A percentile compares a stretch with the other conserved stretches of the same genome.
Evolutionary conservation across 164 flowering plant species (phyloP).

Genomic region (Piper betle): DNA sequence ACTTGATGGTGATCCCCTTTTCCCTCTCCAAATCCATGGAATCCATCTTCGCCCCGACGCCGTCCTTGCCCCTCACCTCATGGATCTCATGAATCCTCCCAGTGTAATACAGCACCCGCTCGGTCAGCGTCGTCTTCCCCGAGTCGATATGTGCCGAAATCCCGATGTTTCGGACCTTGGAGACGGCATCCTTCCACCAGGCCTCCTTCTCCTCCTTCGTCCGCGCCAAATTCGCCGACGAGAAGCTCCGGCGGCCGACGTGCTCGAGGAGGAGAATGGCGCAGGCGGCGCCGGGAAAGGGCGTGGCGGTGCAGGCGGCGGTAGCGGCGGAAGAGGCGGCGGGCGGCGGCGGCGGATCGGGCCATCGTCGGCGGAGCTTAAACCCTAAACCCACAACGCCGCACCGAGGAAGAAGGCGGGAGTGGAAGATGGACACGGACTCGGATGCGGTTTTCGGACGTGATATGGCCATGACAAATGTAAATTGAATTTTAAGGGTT

Average conservation of each 20-base stretch:
- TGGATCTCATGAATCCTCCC: conserved; percentile 95
- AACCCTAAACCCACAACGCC: conserved; percentile 2
- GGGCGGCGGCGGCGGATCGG: conserved; percentile 16
- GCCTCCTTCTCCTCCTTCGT: conserved; percentile 55
- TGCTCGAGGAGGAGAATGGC: conserved; percentile 27
- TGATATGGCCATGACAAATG: too few species aligned
- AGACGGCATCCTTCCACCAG: conserved; percentile 81
- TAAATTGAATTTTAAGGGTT: too few species aligned
- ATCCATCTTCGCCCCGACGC: conserved; percentile 99
- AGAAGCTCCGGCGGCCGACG: conserved; percentile 32
- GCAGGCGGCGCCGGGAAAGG: conserved; percentile 16
- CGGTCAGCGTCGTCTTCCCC: conserved; percentile 93
- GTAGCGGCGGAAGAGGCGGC: conserved; percentile 7
- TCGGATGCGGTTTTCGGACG: too few species aligned
- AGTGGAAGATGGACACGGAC: too few species aligned
- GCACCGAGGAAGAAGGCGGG: too few species aligned
- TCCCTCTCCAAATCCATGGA: conserved; percentile 98
- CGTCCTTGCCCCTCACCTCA: conserved; percentile 90
- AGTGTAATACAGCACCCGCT: conserved; percentile 73
- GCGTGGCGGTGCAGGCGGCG: conserved; percentile 17
- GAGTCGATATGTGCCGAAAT: conserved; percentile 97
- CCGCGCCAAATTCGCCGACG: conserved; percentile 43
- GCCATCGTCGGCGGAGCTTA: conserved; percentile 15
- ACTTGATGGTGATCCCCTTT: conserved; percentile 95
- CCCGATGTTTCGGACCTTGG: conserved; percentile 76